These are phyloP conservation scores for Trichosanthes cucumerina DNA, from an alignment of 306 rosid genomes.

Conservation along the genomic window DNA sequence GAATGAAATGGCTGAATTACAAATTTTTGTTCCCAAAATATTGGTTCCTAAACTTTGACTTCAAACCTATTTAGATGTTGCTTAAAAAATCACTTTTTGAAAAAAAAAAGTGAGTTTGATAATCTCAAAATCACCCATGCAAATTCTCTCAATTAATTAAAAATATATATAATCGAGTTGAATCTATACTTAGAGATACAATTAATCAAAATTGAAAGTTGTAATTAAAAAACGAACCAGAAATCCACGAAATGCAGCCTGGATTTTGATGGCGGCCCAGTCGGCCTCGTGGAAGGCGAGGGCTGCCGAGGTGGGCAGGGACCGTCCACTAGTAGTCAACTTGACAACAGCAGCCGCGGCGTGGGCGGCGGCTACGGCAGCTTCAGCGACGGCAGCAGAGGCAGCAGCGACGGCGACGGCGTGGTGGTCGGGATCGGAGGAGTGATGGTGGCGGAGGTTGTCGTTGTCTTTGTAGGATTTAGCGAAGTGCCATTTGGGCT, in stretches of 20 bases:
- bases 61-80: no score
- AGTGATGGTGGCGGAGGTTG: not conserved
- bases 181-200: no score
- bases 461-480: conserved; percentile 44
- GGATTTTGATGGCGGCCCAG: conserved; percentile 72
- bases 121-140: no score
- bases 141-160: no score
- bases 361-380: conserved; percentile 50
- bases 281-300: conserved; percentile 22
- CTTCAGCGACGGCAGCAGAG: conserved; percentile 43
- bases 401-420: conserved; percentile 52
- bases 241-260: conserved; percentile 78
- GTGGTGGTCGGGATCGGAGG: conserved; percentile 24
- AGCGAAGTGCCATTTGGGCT: conserved; percentile 61
- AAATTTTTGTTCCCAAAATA: not conserved
- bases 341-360: conserved; percentile 49
- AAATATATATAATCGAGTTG: no score
- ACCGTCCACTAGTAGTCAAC: conserved; percentile 27
- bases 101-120: no score
- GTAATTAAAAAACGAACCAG: conserved; percentile 40
- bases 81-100: no score
- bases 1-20: not conserved
- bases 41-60: no score
- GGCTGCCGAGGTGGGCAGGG: not conserved
- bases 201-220: not conserved